phyloP scores from a whole-genome alignment of 1,284 basidiomycete genomes.

The Amylostereum chailletii region DNA sequence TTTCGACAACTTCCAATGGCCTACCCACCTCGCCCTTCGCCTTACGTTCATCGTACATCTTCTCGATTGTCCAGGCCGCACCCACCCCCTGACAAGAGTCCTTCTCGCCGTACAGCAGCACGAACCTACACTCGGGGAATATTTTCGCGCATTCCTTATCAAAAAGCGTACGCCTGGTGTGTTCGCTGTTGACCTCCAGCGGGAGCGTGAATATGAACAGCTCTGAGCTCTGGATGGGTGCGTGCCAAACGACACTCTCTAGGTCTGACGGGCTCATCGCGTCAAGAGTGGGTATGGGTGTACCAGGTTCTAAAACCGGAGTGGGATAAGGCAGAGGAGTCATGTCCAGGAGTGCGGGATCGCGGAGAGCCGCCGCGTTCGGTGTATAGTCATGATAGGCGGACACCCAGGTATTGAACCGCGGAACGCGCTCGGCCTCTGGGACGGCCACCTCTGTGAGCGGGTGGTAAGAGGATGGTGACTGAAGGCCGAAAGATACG shows the following conservation, averaged over 20 bases:
- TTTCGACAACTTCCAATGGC: conserved; percentile 11
- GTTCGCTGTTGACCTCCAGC: conserved; percentile 6
- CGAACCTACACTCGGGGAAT: conserved; percentile 10
- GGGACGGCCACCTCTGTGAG: conserved; percentile 13
- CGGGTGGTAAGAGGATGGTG: conserved; percentile 11
- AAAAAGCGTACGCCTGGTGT: conserved; percentile 9
- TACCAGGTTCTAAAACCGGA: conserved; percentile 1
- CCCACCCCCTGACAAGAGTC: conserved; percentile 12
- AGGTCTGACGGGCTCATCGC: conserved; percentile 5
- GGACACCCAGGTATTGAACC: conserved; percentile 15
- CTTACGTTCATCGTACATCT: conserved; percentile 7
- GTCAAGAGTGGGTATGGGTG: conserved; percentile 8
- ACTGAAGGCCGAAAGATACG: conserved; percentile 9
- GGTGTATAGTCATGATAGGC: conserved; percentile 14
- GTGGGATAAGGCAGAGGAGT: conserved; percentile 5
- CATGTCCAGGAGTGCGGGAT: conserved; percentile 6
- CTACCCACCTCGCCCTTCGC: conserved; percentile 8
- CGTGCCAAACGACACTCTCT: conserved; percentile 8
- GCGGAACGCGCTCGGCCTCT: conserved; percentile 7
- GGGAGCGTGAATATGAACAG: conserved; percentile 8
- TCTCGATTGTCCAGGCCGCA: conserved; percentile 12
- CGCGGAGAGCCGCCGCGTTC: conserved; percentile 1
- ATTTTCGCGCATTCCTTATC: conserved; percentile 5
- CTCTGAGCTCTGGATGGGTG: conserved; percentile 9
- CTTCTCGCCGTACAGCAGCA: conserved; percentile 14